Evolutionary conservation across 1,139 yeast genomes (phyloP).

Genomic region (Candida buenavistaensis): DNA sequence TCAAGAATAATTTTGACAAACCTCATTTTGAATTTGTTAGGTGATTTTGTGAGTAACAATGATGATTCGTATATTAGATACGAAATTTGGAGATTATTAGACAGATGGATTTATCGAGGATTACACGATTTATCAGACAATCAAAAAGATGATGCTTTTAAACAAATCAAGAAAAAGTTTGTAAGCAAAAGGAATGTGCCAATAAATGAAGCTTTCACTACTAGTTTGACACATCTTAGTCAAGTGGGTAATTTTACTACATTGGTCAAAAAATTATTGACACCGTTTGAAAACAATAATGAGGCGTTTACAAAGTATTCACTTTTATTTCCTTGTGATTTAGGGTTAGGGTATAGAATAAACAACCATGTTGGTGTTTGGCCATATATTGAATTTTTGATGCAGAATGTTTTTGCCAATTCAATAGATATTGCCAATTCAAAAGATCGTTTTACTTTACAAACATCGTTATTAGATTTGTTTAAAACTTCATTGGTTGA

Average conservation of each 20-base stretch:
- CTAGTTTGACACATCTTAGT: constrained; percentile 41
- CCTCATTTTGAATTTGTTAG: constrained; percentile 44
- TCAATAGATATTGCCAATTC: constrained; percentile 27
- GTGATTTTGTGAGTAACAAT: constrained; percentile 45
- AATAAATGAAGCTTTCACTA: constrained; percentile 33
- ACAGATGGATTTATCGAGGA: constrained; percentile 66
- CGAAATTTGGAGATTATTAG: constrained; percentile 69
- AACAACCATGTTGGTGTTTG: constrained; percentile 61
- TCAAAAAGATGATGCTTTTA: constrained; percentile 10
- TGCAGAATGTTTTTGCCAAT: constrained; percentile 63
- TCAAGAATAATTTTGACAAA: constrained; percentile 39
- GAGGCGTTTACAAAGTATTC: constrained; percentile 38
- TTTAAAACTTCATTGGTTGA: constrained; percentile 54
- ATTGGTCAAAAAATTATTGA: constrained; percentile 42
- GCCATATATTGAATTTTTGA: constrained; percentile 76
- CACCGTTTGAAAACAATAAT: constrained; percentile 22
- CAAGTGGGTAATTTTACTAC: constrained; percentile 65
- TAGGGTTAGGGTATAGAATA: constrained; percentile 61
- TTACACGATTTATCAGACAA: constrained; percentile 18
- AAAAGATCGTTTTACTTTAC: constrained; percentile 48
- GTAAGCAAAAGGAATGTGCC: constrained; percentile 29
- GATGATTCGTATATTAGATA: constrained; percentile 34
- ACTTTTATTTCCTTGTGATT: constrained; percentile 60
- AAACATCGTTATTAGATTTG: constrained; percentile 51
- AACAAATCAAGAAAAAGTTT: constrained; percentile 18